phyloP scores from a whole-genome alignment of 805 yeast genomes.

The Candida caryicola region DNA sequence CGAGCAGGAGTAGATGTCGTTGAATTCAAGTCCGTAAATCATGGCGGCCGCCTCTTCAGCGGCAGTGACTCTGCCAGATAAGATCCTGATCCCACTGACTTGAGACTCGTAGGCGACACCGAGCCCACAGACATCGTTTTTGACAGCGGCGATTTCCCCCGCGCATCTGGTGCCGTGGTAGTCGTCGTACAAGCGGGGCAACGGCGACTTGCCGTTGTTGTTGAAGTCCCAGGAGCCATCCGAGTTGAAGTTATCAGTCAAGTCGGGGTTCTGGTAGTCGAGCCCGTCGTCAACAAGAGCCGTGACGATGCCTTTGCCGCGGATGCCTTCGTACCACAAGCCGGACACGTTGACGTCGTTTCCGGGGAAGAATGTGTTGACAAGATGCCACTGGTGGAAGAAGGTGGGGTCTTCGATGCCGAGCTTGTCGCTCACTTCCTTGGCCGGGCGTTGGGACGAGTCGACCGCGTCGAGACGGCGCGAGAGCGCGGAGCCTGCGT shows the following conservation, averaged over 20 bases:
- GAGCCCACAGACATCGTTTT: slow-evolving; percentile 86
- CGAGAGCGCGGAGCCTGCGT: too few species aligned
- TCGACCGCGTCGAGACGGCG: slow-evolving; percentile 32
- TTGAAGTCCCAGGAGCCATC: slow-evolving; percentile 95
- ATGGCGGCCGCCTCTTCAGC: slow-evolving; percentile 92
- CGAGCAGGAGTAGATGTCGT: slow-evolving; percentile 93
- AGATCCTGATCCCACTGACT: slow-evolving; percentile 86
- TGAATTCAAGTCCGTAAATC: slow-evolving; percentile 72
- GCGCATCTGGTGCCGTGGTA: slow-evolving; percentile 98
- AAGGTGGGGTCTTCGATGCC: slow-evolving; percentile 83
- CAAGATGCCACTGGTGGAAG: slow-evolving; percentile 85
- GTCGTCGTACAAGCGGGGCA: slow-evolving; percentile 77
- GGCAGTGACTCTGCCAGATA: slow-evolving; percentile 73
- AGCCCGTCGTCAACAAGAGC: slow-evolving; percentile 95
- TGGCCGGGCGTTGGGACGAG: slow-evolving; percentile 48
- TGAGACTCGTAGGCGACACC: slow-evolving; percentile 91
- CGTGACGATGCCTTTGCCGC: slow-evolving; percentile 79
- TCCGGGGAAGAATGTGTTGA: slow-evolving; percentile 69
- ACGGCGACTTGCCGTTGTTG: slow-evolving; percentile 68
- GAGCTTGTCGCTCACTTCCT: slow-evolving; percentile 49
- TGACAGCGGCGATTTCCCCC: slow-evolving; percentile 92
- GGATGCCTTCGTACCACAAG: slow-evolving; percentile 77
- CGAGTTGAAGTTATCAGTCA: slow-evolving; percentile 61
- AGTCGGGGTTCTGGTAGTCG: slow-evolving; percentile 76
- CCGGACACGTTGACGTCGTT: slow-evolving; percentile 84